phyloP scores from a whole-genome alignment of 192 early-diverging fungal genomes.

The Kickxella alabastrina region DNA sequence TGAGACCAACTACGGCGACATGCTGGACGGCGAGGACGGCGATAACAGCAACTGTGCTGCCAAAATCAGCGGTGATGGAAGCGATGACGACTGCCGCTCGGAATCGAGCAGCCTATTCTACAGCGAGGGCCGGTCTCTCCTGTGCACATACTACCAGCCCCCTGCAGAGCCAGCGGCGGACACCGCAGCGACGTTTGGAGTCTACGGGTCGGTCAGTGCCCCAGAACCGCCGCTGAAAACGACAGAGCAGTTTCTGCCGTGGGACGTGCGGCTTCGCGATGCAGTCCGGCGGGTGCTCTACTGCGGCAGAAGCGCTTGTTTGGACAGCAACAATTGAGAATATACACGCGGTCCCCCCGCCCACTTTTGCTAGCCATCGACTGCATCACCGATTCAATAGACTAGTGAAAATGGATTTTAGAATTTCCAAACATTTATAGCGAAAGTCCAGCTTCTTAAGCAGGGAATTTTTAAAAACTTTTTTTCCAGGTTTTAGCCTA shows the following conservation, averaged over 20 bases:
- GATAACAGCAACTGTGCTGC: neutral
- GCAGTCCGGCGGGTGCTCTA: too few relatives aligned
- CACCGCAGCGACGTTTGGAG: neutral
- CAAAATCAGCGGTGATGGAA: neutral
- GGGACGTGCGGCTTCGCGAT: slow-evolving; percentile 15
- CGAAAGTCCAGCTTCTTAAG: too few relatives aligned
- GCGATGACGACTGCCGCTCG: slow-evolving; percentile 10
- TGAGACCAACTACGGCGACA: slow-evolving; percentile 22
- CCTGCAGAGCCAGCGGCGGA: neutral
- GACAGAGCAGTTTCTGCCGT: slow-evolving; percentile 37
- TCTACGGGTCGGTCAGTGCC: slow-evolving; percentile 9
- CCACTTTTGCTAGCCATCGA: too few relatives aligned
- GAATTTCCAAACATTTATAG: too few relatives aligned
- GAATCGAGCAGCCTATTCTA: slow-evolving; percentile 38
- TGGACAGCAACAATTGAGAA: too few relatives aligned
- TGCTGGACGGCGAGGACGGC: slow-evolving; percentile 24
- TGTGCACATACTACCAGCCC: slow-evolving; percentile 43
- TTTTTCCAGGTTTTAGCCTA: too few relatives aligned
- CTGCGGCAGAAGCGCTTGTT: too few relatives aligned
- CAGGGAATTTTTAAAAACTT: too few relatives aligned
- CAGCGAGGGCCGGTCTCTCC: slow-evolving; percentile 43
- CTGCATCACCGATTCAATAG: too few relatives aligned
- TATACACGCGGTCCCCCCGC: too few relatives aligned
- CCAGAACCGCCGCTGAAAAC: slow-evolving; percentile 14
- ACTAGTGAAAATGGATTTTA: too few relatives aligned